phyloP scores from a whole-genome alignment of 331 rosid genomes.

The Acacia concinna region DNA sequence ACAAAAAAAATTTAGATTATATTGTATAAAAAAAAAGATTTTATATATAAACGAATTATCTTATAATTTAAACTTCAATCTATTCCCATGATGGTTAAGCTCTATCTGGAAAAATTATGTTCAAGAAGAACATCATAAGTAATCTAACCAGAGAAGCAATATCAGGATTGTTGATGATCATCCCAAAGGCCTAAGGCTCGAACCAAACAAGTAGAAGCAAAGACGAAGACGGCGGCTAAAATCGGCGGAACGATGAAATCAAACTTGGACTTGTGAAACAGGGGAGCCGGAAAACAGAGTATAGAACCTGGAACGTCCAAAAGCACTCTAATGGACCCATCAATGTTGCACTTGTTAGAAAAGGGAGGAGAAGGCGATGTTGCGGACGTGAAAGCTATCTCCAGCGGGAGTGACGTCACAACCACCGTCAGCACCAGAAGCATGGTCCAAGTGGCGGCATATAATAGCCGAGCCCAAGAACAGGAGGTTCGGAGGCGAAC shows the following conservation, averaged over 20 bases:
- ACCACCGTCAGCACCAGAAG: constrained; percentile 59
- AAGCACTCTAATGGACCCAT: constrained; percentile 51
- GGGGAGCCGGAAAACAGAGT: constrained; percentile 54
- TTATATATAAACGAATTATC: no score
- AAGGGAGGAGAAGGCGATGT: constrained; percentile 50
- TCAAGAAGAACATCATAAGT: neutral
- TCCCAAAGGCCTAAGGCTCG: constrained; percentile 63
- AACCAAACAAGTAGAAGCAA: constrained; percentile 65
- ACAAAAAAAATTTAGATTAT: no score
- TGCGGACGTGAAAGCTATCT: constrained; percentile 66
- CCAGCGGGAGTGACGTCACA: constrained; percentile 66
- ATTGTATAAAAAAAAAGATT: no score
- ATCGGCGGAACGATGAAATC: constrained; percentile 69
- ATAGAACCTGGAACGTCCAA: constrained; percentile 52
- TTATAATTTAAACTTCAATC: no score
- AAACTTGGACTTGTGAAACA: constrained; percentile 47
- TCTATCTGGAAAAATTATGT: no score
- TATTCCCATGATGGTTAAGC: no score
- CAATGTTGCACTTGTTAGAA: constrained; percentile 40
- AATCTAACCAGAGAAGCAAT: no score
- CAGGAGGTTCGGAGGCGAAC: neutral
- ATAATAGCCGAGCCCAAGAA: constrained; percentile 52
- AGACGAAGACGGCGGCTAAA: constrained; percentile 58
- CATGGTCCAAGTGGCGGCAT: constrained; percentile 57
- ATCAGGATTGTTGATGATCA: constrained; percentile 5